Conservation (phyloP, 2,329 filamentous ascomycete genomes). For the Colletotrichum musae region DNA sequence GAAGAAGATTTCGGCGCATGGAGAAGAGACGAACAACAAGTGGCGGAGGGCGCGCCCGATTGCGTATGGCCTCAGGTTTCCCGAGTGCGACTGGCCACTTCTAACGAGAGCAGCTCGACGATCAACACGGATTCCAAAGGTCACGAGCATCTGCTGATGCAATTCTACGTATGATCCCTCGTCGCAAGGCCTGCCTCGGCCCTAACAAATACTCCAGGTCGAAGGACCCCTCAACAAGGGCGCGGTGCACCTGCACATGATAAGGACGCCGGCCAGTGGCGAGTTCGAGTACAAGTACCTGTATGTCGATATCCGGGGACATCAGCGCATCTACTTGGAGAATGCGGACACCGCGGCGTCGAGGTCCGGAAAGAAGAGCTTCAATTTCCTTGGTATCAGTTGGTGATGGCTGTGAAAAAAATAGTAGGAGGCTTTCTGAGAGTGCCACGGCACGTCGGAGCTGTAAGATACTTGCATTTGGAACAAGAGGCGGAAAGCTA, state of each 20-base stretch:
- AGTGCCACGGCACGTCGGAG: neutral
- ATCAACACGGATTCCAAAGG: constrained; percentile 80
- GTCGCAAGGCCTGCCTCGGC: neutral
- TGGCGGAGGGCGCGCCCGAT: constrained; percentile 80
- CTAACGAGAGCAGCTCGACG: constrained; percentile 69
- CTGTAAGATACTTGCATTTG: constrained; percentile 8
- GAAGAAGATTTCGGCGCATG: constrained; percentile 84
- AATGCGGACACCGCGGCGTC: constrained; percentile 64
- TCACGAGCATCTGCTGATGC: constrained; percentile 85
- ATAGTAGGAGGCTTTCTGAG: neutral
- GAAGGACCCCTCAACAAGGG: constrained; percentile 83
- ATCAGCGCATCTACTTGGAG: constrained; percentile 76
- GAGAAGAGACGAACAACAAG: constrained; percentile 84
- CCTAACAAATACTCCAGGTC: constrained; percentile 64
- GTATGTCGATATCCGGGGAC: constrained; percentile 83
- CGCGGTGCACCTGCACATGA: constrained; percentile 83
- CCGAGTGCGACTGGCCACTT: neutral
- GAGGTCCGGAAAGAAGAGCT: constrained; percentile 56
- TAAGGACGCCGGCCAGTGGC: constrained; percentile 73
- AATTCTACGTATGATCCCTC: constrained; percentile 78
- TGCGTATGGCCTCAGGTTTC: constrained; percentile 58
- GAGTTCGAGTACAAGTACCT: constrained; percentile 86
- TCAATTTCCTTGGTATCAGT: constrained; percentile 74
- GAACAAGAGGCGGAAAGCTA: neutral
- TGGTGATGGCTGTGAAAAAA: constrained; percentile 59